These are phyloP conservation scores for Xylaria arbuscula DNA, from an alignment of 2,329 filamentous ascomycete genomes.

Conservation along the genomic window DNA sequence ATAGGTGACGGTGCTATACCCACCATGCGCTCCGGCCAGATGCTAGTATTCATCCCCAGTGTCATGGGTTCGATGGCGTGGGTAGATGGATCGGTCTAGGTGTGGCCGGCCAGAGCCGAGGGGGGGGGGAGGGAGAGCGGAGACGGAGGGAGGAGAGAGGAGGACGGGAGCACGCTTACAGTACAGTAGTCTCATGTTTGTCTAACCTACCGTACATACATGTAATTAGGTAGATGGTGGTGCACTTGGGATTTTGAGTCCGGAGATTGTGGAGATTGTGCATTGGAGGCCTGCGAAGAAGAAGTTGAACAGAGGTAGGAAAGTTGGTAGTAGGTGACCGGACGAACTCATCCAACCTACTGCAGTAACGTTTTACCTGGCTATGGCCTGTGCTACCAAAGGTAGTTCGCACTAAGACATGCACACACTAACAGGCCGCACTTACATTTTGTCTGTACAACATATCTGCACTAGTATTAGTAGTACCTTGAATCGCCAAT, in stretches of 20 bases:
- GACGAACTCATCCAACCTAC: slow-evolving; percentile 5
- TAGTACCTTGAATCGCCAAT: neutral
- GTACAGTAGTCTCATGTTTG: slow-evolving; percentile 1
- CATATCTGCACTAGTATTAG: neutral
- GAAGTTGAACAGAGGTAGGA: neutral
- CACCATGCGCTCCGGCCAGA: slow-evolving; percentile 1
- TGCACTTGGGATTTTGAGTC: slow-evolving; percentile 16
- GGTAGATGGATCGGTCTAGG: slow-evolving; percentile 23
- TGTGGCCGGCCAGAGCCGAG: slow-evolving; percentile 30
- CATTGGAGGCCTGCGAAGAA: slow-evolving; percentile 30
- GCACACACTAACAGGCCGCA: neutral
- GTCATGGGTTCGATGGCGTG: slow-evolving; percentile 15
- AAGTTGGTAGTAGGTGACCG: neutral
- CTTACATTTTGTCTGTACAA: neutral
- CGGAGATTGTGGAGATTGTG: slow-evolving; percentile 33
- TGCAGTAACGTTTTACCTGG: neutral
- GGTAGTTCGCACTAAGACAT: neutral
- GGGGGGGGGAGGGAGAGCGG: neutral
- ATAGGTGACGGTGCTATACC: slow-evolving; percentile 6
- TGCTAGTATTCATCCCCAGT: slow-evolving; percentile 1
- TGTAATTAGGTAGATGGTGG: neutral
- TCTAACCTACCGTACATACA: neutral
- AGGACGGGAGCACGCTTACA: neutral
- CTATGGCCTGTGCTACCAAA: neutral
- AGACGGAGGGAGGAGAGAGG: neutral